Conservation (phyloP, 805 yeast genomes). For the Kodamaea neixiangensis region DNA sequence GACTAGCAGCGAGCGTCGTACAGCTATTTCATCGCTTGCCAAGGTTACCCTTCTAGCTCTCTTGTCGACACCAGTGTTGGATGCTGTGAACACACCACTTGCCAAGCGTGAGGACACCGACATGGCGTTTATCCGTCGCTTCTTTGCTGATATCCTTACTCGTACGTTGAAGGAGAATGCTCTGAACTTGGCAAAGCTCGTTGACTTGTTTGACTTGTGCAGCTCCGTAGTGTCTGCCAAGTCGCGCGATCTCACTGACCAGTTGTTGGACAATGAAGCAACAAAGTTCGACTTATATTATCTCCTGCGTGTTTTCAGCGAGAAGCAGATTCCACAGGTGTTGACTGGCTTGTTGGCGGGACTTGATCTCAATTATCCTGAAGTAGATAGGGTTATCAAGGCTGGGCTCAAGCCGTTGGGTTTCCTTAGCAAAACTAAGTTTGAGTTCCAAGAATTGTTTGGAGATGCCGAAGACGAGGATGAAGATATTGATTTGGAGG, state of each 20-base stretch:
- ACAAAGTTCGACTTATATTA: constrained; percentile 62
- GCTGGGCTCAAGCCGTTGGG: constrained; percentile 61
- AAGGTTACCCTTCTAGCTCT: constrained; percentile 62
- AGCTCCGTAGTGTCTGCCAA: constrained; percentile 46
- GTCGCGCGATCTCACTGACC: constrained; percentile 42
- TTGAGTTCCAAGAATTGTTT: constrained; percentile 60
- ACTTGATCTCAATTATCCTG: constrained; percentile 74
- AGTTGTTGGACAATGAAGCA: constrained; percentile 47
- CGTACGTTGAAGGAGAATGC: constrained; percentile 60
- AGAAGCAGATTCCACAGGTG: constrained; percentile 59
- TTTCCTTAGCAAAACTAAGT: constrained; percentile 55
- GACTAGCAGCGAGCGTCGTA: constrained; percentile 23
- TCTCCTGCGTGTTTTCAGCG: constrained; percentile 66
- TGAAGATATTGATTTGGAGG: constrained; percentile 46
- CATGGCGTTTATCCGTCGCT: constrained; percentile 70
- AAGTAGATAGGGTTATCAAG: constrained; percentile 59
- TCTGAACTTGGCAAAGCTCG: constrained; percentile 45
- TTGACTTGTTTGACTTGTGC: constrained; percentile 53
- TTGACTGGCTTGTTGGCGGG: constrained; percentile 62
- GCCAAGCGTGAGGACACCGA: constrained; percentile 63
- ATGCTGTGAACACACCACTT: constrained; percentile 46
- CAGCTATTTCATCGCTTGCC: constrained; percentile 61
- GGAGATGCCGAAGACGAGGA: constrained; percentile 53
- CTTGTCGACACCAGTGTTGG: constrained; percentile 56
- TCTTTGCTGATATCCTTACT: constrained; percentile 66